phyloP scores from a whole-genome alignment of 1,284 basidiomycete species.

The Boletus semigastroideus region DNA sequence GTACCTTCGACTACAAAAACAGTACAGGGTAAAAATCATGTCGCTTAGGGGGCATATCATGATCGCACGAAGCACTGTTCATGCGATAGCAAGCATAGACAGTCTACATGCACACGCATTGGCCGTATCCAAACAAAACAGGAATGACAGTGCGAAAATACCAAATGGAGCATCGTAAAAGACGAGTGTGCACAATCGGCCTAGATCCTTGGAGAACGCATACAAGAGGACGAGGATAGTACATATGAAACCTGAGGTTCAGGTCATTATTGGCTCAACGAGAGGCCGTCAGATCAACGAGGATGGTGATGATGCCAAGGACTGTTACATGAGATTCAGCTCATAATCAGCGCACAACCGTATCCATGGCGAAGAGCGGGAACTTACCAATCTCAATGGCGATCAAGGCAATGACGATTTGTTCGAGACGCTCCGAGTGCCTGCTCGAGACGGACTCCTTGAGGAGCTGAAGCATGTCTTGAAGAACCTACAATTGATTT shows the following conservation, averaged over 20 bases:
- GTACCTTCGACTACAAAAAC: neutral
- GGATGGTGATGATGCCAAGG: constrained; percentile 70
- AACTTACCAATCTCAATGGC: constrained; percentile 79
- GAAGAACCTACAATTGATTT: constrained; percentile 64
- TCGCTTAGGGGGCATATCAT: neutral
- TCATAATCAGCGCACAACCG: constrained; percentile 8
- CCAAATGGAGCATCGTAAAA: constrained; percentile 6
- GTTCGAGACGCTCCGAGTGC: constrained; percentile 93
- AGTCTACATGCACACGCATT: neutral
- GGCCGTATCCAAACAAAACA: neutral
- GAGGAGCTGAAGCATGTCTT: constrained; percentile 95
- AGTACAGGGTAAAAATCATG: neutral
- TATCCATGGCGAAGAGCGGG: neutral
- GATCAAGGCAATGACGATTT: constrained; percentile 93
- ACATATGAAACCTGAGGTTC: constrained; percentile 5
- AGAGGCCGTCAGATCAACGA: constrained; percentile 57
- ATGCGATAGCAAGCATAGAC: constrained; percentile 1
- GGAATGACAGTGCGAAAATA: constrained; percentile 1
- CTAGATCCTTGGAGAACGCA: constrained; percentile 3
- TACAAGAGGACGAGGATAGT: neutral
- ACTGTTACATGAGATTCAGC: constrained; percentile 36
- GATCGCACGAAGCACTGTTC: constrained; percentile 2
- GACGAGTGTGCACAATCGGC: too few relatives aligned
- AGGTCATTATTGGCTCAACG: neutral
- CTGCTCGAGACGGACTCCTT: constrained; percentile 93